These are phyloP conservation scores for Orbilia blumenaviensis DNA, from an alignment of 2,329 filamentous ascomycete genomes.

Conservation along the genomic window DNA sequence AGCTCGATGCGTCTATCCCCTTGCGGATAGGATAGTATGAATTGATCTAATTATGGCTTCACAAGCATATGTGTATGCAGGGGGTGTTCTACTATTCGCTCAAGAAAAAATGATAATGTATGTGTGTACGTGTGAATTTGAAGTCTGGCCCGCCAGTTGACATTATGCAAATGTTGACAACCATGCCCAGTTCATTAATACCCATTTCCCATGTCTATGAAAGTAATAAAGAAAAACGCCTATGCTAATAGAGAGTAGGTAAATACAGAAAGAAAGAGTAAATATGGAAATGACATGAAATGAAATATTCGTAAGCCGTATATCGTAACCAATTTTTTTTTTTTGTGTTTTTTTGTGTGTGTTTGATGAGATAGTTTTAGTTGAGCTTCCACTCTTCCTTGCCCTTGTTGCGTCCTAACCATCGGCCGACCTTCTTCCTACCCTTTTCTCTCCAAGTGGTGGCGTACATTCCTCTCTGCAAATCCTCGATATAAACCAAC, in stretches of 20 bases:
- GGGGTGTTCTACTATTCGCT: background rate
- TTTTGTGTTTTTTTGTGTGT: background rate
- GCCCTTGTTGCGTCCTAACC: constrained; percentile 8
- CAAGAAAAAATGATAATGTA: background rate
- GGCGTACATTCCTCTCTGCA: constrained; percentile 32
- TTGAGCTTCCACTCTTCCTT: constrained; percentile 7
- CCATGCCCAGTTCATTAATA: constrained; percentile 1
- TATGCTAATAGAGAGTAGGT: background rate
- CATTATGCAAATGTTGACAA: background rate
- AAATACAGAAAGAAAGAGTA: background rate
- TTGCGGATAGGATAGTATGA: too few species aligned
- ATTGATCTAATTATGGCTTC: too few species aligned
- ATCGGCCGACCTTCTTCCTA: constrained; percentile 14
- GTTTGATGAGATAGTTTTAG: background rate
- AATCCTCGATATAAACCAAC: constrained; percentile 43
- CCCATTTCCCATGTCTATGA: background rate
- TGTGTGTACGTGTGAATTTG: background rate
- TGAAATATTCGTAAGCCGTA: background rate
- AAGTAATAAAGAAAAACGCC: background rate
- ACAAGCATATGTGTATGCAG: too few species aligned
- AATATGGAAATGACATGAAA: background rate
- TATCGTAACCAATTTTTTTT: background rate
- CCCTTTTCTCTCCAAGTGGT: constrained; percentile 31
- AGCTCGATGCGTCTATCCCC: too few species aligned
- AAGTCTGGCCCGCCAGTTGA: constrained; percentile 12